A percentile compares a stretch with the other conserved stretches of the same genome.
These are phyloP conservation scores for Xylaria digitata DNA, from an alignment of 2,329 filamentous ascomycete species.

Conservation along the genomic window DNA sequence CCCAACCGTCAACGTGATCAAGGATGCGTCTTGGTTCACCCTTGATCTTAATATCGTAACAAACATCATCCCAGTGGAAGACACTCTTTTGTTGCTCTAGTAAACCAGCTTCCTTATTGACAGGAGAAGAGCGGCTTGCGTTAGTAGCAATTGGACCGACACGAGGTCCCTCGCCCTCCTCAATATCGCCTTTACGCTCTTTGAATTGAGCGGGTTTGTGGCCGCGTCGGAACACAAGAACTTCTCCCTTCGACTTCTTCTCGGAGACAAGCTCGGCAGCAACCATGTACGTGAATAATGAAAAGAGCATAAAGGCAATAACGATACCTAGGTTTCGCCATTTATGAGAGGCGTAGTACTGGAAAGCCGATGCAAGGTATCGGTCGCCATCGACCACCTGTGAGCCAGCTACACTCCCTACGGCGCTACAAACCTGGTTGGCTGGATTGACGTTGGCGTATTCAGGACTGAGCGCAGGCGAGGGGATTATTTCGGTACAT, in stretches of 20 bases:
- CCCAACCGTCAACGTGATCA: constrained; percentile 90
- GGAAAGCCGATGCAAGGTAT: constrained; percentile 66
- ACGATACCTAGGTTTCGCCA: constrained; percentile 81
- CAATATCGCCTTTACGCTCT: constrained; percentile 71
- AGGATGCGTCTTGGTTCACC: constrained; percentile 78
- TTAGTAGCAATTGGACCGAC: constrained; percentile 61
- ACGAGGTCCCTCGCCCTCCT: constrained; percentile 62
- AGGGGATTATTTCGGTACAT: constrained; percentile 61
- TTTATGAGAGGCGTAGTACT: constrained; percentile 68
- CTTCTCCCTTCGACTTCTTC: constrained; percentile 79
- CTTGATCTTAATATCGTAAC: constrained; percentile 83
- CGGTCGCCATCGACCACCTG: constrained; percentile 65
- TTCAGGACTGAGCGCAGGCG: constrained; percentile 41
- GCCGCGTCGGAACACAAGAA: constrained; percentile 79
- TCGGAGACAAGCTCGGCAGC: constrained; percentile 73
- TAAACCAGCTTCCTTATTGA: constrained; percentile 56
- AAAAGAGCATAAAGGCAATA: constrained; percentile 71
- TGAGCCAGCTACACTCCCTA: constrained; percentile 68
- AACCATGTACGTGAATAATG: constrained; percentile 71
- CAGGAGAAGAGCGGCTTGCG: constrained; percentile 54
- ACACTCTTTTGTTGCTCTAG: constrained; percentile 73
- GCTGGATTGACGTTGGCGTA: constrained; percentile 52
- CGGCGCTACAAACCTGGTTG: constrained; percentile 67
- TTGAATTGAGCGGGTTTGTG: constrained; percentile 68
- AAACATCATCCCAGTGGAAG: constrained; percentile 88